phyloP scores from a whole-genome alignment of 2,329 filamentous ascomycete species.

The Pseudonectria buxi region DNA sequence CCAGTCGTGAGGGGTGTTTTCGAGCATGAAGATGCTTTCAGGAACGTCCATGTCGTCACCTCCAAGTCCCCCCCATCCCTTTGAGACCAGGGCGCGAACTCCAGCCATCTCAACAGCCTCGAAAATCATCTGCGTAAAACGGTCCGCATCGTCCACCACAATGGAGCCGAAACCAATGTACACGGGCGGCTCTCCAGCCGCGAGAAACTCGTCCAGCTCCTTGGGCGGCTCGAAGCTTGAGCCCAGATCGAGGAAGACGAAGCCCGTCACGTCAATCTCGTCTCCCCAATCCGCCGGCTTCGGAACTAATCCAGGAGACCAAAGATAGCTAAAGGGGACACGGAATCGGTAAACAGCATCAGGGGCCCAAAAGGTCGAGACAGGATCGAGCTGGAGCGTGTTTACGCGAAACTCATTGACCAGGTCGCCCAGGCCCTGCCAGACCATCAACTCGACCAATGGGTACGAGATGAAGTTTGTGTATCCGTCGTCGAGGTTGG shows the following conservation, averaged over 20 bases:
- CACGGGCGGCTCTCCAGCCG: constrained; percentile 51
- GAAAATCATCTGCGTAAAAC: constrained; percentile 65
- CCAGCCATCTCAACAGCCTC: constrained; percentile 59
- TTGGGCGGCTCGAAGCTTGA: constrained; percentile 52
- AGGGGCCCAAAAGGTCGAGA: constrained; percentile 71
- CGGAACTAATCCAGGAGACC: constrained; percentile 59
- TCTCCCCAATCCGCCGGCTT: constrained; percentile 63
- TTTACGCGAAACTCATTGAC: constrained; percentile 68
- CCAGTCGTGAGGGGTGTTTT: constrained; percentile 72
- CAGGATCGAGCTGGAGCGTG: constrained; percentile 63
- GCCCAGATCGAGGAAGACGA: constrained; percentile 68
- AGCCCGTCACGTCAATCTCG: constrained; percentile 68
- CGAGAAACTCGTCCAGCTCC: constrained; percentile 49
- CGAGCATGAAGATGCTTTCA: constrained; percentile 64
- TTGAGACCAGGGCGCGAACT: constrained; percentile 64
- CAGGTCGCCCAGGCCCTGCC: constrained; percentile 79
- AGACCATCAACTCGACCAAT: constrained; percentile 79
- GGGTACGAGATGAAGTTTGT: constrained; percentile 78
- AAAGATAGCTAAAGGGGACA: constrained; percentile 69
- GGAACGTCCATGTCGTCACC: constrained; percentile 43
- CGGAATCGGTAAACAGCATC: constrained; percentile 65
- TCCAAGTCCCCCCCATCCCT: constrained; percentile 69
- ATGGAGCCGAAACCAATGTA: constrained; percentile 76
- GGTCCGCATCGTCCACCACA: constrained; percentile 64
- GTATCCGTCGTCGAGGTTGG: constrained; percentile 64